Evolutionary conservation across 1,284 basidiomycete species (phyloP).

Genomic region (Meira miltonrushii): DNA sequence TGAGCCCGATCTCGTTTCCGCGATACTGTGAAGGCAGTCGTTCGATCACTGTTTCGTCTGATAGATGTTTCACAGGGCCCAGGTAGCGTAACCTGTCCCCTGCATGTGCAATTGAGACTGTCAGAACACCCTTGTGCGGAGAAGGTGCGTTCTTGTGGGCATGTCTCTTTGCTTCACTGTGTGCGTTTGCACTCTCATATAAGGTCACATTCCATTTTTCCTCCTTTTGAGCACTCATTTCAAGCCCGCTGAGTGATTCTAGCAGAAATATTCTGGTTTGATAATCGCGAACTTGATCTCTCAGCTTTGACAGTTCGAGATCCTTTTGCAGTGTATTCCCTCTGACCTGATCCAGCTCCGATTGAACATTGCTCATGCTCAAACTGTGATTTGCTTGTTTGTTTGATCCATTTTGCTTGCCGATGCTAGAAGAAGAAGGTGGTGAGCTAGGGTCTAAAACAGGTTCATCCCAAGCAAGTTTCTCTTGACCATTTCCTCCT

Average conservation of each 20-base stretch:
- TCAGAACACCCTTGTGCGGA: neutral
- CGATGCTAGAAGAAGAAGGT: neutral
- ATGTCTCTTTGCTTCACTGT: neutral
- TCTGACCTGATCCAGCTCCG: neutral
- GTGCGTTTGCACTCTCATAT: neutral
- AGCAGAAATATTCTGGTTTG: neutral
- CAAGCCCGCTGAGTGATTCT: neutral
- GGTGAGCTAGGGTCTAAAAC: constrained; percentile 4
- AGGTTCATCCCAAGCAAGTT: constrained; percentile 2
- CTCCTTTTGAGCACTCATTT: neutral
- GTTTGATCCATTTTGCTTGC: neutral
- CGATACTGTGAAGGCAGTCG: constrained; percentile 1
- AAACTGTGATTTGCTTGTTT: neutral
- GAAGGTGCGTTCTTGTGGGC: neutral
- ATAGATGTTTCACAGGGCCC: neutral
- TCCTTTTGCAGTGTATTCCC: neutral
- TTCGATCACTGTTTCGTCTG: neutral
- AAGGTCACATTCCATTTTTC: constrained; percentile 2
- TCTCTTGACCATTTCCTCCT: constrained; percentile 2
- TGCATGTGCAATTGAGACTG: neutral
- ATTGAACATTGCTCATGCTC: neutral
- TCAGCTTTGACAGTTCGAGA: neutral
- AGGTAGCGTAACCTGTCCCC: constrained; percentile 1
- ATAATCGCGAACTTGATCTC: neutral
- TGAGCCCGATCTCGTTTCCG: constrained; percentile 5